These are phyloP conservation scores for Diaporthe vexans DNA, from an alignment of 2,329 filamentous ascomycete species.

Conservation along the genomic window DNA sequence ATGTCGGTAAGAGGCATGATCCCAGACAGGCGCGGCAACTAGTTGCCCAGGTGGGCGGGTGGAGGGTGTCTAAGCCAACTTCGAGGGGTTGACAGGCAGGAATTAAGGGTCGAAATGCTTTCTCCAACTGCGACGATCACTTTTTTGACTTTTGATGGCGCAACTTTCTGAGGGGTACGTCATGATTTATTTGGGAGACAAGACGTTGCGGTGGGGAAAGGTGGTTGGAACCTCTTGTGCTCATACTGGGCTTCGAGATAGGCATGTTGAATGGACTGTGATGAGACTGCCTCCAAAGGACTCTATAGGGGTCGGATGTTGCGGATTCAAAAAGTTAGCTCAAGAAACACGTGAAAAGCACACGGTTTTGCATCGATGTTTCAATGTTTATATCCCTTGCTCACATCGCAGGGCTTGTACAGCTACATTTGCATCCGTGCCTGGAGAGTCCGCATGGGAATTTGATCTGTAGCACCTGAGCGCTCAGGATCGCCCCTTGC, in stretches of 20 bases:
- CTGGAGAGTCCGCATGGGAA: conserved; percentile 8
- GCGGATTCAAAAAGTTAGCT: background rate
- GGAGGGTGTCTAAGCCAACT: conserved; percentile 23
- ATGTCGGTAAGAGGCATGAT: conserved; percentile 24
- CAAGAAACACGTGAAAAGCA: background rate
- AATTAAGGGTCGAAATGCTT: conserved; percentile 15
- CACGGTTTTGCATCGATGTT: too few relatives aligned
- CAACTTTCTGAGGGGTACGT: background rate
- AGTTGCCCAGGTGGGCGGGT: conserved; percentile 6
- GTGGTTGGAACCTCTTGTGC: background rate
- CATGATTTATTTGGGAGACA: background rate
- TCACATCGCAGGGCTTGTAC: background rate
- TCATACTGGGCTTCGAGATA: background rate
- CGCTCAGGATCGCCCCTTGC: background rate
- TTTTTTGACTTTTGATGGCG: conserved; percentile 28
- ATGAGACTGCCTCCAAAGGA: background rate
- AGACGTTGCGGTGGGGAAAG: conserved; percentile 6
- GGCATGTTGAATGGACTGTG: background rate
- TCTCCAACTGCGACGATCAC: conserved; percentile 35
- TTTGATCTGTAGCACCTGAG: conserved; percentile 29
- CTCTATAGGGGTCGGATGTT: background rate
- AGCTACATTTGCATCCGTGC: background rate
- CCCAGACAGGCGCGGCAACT: conserved; percentile 27
- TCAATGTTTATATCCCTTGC: background rate
- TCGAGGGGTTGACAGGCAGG: conserved; percentile 1